Evolutionary conservation across 208 protist species (phyloP), one percentile per base, ranked within the genome.

Genomic region (Strigomonas galati): DNA sequence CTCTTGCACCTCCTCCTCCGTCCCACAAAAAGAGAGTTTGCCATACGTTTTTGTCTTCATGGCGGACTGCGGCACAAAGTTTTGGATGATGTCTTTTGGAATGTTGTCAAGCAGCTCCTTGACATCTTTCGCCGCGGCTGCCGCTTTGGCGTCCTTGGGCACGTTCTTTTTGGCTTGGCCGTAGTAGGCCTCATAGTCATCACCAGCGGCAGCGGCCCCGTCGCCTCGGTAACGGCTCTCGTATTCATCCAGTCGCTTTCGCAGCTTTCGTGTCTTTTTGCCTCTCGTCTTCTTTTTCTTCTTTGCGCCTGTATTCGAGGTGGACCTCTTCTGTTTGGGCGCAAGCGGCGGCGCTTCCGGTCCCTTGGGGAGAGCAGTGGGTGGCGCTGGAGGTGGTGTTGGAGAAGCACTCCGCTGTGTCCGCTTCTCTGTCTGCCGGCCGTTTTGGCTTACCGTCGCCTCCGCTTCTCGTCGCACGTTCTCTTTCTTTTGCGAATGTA

Each of bases 141-240:
- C 61, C n/a, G 68, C 60, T 1, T 55, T 67, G 3, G 23, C 31
- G 19, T 26, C 40, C 23, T 52, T 59, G 40, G 58, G 58, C 6
- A 62, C n/a, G 26, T 19, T 28, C 54, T 57, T 9, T 54, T 27
- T 0, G 6, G 78, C 72, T 7, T 74, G 65, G 10, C 70, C 59
- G 71, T 93, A 91, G 74, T 91, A 93, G 37, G 85, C 78, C 14
- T 74, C 80, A 74, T 93, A 93, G n/a, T 70, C 86, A 52, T 81
- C 56, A 15, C 54, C 46, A 19, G 35, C 58, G 31, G 65, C 46
- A 2, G 76, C 73, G 35, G 35, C 10, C 7, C 35, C 35, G 35
- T 40, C 35, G 1, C 62, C 60, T n/a, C 72, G 78, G 64, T 91
- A 87, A 14, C 46, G 44, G 28, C 71, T 65, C 49, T 83, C 77